Evolutionary conservation across 345 rosid species (phyloP).

Genomic region (Hypericum perforatum): DNA sequence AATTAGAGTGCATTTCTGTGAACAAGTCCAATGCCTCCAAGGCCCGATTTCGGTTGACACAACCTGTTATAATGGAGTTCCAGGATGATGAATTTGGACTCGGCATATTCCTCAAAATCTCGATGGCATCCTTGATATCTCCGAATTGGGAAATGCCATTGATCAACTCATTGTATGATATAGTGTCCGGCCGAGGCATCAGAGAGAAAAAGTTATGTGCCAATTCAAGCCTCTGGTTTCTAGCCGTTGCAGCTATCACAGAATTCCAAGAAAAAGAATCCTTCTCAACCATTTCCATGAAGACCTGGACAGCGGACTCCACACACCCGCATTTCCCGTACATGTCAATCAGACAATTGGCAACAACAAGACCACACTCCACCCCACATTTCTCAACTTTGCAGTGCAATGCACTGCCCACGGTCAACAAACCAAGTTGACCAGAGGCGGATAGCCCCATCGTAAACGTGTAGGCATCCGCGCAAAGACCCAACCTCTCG

Average conservation of each 20-base stretch:
- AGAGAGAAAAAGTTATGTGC: conserved; percentile 40
- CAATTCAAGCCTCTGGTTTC: conserved; percentile 41
- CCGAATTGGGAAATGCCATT: conserved; percentile 55
- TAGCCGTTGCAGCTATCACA: conserved; percentile 56
- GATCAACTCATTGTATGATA: conserved; percentile 66
- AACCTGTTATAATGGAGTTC: conserved; percentile 71
- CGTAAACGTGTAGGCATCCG: conserved; percentile 55
- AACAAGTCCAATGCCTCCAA: conserved; percentile 46
- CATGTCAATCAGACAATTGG: conserved; percentile 72
- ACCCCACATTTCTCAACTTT: conserved; percentile 45
- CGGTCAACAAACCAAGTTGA: conserved; percentile 20
- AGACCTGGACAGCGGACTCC: conserved; percentile 43
- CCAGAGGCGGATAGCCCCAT: conserved; percentile 59
- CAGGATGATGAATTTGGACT: conserved; percentile 64
- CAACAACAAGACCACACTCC: conserved; percentile 33
- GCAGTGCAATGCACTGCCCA: conserved; percentile 52
- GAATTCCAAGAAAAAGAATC: conserved; percentile 81
- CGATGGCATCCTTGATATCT: conserved; percentile 36
- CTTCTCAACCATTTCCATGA: conserved; percentile 35
- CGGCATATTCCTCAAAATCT: conserved; percentile 38
- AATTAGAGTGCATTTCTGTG: conserved; percentile 40
- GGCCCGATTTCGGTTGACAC: conserved; percentile 37
- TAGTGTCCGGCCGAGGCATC: conserved; percentile 58
- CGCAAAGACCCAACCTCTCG: conserved; percentile 31
- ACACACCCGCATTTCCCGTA: conserved; percentile 67